Percentiles rank a stretch among this genome's conserved stretches.
phyloP scores from a whole-genome alignment of 1,284 basidiomycete species.

The Trametes polyzona region DNA sequence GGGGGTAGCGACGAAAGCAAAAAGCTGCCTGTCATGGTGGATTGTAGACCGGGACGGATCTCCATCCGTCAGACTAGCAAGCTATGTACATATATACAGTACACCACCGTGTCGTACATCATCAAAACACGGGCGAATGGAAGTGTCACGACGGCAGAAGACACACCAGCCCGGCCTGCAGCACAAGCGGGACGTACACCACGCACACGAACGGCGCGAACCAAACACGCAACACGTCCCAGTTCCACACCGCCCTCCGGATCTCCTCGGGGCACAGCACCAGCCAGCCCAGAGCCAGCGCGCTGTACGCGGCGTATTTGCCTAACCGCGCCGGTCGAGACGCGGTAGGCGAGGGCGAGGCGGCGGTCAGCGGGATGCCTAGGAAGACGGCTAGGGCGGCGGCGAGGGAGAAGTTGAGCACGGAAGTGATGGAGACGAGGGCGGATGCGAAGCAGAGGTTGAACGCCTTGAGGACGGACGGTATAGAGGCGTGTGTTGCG shows the following conservation, averaged over 20 bases:
- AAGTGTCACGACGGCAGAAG: slow-evolving; percentile 39
- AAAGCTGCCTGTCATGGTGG: no score
- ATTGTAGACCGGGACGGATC: no score
- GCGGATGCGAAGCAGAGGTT: slow-evolving; percentile 81
- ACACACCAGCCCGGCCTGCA: slow-evolving; percentile 68
- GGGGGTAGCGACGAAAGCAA: no score
- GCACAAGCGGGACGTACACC: slow-evolving; percentile 68
- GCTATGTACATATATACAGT: neutral
- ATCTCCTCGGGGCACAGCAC: slow-evolving; percentile 47
- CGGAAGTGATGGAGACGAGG: slow-evolving; percentile 81
- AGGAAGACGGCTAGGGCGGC: slow-evolving; percentile 66
- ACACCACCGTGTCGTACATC: neutral
- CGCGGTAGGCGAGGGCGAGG: slow-evolving; percentile 37
- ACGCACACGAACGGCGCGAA: slow-evolving; percentile 75
- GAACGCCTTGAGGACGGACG: slow-evolving; percentile 65
- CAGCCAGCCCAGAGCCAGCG: slow-evolving; percentile 64
- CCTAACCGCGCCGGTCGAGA: slow-evolving; percentile 33
- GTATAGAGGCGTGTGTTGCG: slow-evolving; percentile 43
- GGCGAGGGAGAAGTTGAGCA: slow-evolving; percentile 90
- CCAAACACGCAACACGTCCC: slow-evolving; percentile 75
- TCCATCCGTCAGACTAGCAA: no score
- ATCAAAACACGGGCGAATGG: neutral
- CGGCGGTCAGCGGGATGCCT: slow-evolving; percentile 61
- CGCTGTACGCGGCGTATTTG: slow-evolving; percentile 48
- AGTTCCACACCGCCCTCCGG: slow-evolving; percentile 61